phyloP scores from a whole-genome alignment of 2,329 filamentous ascomycete genomes.

The Ceratocystis cubensis region DNA sequence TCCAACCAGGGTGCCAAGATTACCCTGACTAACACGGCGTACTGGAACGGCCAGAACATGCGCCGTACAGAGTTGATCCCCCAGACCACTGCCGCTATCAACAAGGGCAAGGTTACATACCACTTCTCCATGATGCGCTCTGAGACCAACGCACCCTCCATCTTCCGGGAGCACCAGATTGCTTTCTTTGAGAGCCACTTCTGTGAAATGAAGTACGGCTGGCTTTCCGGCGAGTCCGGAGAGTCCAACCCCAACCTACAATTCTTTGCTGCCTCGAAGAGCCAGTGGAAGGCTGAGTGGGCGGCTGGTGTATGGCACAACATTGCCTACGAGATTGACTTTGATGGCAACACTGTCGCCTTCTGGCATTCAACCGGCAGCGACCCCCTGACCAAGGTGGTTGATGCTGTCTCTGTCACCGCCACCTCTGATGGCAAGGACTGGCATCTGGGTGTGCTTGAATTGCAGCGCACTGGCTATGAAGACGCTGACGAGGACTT shows the following conservation, averaged over 20 bases:
- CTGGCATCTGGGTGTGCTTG: conserved; percentile 60
- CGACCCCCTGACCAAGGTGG: conserved; percentile 43
- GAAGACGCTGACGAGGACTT: conserved; percentile 49
- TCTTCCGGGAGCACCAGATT: conserved; percentile 54
- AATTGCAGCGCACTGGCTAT: conserved; percentile 46
- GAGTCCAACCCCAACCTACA: conserved; percentile 43
- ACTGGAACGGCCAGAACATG: conserved; percentile 63
- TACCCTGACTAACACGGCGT: conserved; percentile 50
- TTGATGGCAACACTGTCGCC: conserved; percentile 46
- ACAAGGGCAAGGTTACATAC: conserved; percentile 54
- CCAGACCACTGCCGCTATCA: conserved; percentile 53
- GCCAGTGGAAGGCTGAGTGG: conserved; percentile 51
- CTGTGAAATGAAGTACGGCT: conserved; percentile 60
- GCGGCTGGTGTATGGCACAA: conserved; percentile 59
- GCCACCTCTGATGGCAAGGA: conserved; percentile 56
- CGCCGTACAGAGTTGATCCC: conserved; percentile 62
- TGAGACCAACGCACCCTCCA: conserved; percentile 46
- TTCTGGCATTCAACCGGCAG: conserved; percentile 59
- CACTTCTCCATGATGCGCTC: conserved; percentile 56
- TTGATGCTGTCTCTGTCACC: conserved; percentile 45
- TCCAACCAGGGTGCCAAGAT: conserved; percentile 55
- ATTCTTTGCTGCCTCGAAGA: conserved; percentile 50
- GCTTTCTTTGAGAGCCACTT: conserved; percentile 57
- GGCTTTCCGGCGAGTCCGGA: conserved; percentile 37
- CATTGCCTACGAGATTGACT: conserved; percentile 60